phyloP scores from a whole-genome alignment of 805 yeast genomes.

The Starmerella scarabaei region DNA sequence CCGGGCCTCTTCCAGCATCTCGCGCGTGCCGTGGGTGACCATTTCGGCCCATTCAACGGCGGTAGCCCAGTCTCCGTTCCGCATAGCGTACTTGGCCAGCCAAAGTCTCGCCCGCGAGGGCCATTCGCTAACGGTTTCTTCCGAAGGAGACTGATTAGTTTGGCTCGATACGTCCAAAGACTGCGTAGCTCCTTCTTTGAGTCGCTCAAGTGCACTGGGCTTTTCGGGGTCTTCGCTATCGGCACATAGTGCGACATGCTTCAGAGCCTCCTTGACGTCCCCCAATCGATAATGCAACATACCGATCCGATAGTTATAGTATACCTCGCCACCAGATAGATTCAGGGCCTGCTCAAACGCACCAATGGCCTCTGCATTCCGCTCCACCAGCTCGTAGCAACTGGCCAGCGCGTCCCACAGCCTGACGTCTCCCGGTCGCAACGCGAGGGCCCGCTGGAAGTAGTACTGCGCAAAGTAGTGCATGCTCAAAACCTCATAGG shows the following conservation, averaged over 20 bases:
- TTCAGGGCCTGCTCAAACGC: constrained; percentile 67
- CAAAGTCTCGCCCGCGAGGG: constrained; percentile 62
- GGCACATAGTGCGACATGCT: constrained; percentile 54
- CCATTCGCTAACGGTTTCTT: constrained; percentile 14
- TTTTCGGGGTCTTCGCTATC: constrained; percentile 45
- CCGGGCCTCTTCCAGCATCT: constrained; percentile 66
- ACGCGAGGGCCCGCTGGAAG: constrained; percentile 77
- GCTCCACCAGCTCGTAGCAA: constrained; percentile 69
- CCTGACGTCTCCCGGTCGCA: constrained; percentile 78
- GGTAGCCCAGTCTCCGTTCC: constrained; percentile 42
- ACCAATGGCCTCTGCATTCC: constrained; percentile 59
- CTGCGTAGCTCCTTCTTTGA: constrained; percentile 24
- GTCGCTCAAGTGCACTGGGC: background rate
- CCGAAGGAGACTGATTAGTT: background rate
- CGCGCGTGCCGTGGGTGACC: constrained; percentile 37
- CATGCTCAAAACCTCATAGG: constrained; percentile 94
- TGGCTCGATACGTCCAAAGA: constrained; percentile 36
- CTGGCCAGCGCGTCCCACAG: constrained; percentile 95
- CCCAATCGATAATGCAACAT: constrained; percentile 45
- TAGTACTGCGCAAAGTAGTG: constrained; percentile 82
- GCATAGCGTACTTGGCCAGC: constrained; percentile 62
- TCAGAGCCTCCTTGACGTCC: constrained; percentile 41
- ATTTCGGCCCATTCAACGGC: constrained; percentile 67
- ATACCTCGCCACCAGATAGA: constrained; percentile 42
- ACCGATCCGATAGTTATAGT: constrained; percentile 55